Evolutionary conservation across 2,329 filamentous ascomycete genomes (phyloP).

Genomic region (Phoma sp.): DNA sequence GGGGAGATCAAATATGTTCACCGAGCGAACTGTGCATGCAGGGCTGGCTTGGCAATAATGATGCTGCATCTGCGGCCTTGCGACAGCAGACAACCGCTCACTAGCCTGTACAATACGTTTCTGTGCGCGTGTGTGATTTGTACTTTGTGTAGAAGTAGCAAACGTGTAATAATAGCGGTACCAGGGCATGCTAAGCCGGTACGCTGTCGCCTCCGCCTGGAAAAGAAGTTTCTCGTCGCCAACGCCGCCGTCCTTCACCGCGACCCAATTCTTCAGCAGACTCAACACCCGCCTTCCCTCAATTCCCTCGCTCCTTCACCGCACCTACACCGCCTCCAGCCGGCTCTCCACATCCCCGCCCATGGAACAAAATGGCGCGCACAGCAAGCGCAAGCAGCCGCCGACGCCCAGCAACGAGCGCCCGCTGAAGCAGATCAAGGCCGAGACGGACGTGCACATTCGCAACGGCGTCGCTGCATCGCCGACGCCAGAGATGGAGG

Average conservation of each 20-base stretch:
- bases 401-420: slow-evolving; percentile 56
- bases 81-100: slow-evolving; percentile 1
- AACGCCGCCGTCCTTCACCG: slow-evolving; percentile 17
- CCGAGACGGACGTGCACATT: slow-evolving; percentile 54
- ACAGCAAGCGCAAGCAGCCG: slow-evolving; percentile 64
- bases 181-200: slow-evolving; percentile 41
- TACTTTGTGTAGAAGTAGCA: slow-evolving; percentile 12
- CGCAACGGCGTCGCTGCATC: slow-evolving; percentile 40
- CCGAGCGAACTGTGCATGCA: slow-evolving; percentile 27
- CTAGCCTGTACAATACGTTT: slow-evolving; percentile 12
- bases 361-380: slow-evolving; percentile 60
- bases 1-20: slow-evolving; percentile 17
- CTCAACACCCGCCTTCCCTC: slow-evolving; percentile 3
- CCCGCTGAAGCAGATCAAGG: slow-evolving; percentile 63
- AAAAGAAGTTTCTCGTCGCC: slow-evolving; percentile 36
- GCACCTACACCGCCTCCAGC: slow-evolving; percentile 2
- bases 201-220: slow-evolving; percentile 35
- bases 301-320: slow-evolving; percentile 6
- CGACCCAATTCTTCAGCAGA: slow-evolving; percentile 18
- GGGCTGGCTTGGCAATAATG: slow-evolving; percentile 16
- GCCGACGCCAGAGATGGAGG: slow-evolving; percentile 42
- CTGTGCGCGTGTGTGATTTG: slow-evolving; percentile 9
- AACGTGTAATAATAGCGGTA: slow-evolving; percentile 11
- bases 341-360: slow-evolving; percentile 20
- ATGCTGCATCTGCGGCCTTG: slow-evolving; percentile 14